Base-by-base conservation (phyloP, 495 filamentous ascomycete species). In the Penicillium cinerascens region DNA sequence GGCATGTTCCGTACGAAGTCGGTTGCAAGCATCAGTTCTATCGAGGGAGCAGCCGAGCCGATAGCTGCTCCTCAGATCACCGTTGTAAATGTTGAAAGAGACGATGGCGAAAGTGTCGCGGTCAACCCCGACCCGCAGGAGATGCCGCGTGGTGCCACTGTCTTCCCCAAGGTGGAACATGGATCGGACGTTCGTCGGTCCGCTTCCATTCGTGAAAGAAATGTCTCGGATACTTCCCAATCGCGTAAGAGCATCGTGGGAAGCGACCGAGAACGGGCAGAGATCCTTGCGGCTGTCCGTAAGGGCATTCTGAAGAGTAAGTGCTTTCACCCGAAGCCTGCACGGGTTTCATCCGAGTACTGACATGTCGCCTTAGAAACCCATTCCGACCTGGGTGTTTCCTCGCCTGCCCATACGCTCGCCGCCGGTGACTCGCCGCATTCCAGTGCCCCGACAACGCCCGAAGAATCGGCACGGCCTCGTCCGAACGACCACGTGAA, bases 1-100 rank as follows among this genome's bases (percentile, higher is more conserved):
- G 93, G 93, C 23, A 76, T 99, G 9, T 99, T 99, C 73, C 80
- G 93, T 54, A 93, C 93, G 0, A 97, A 96, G 71, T 96, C 93
- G 2, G 77, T 95, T 27, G 80, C 92, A 63, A 92, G 91, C 15
- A 82, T 85, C 11, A 81, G 85, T 18, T 77, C 82, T 7, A 82
- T 85, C 4, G 92, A 95, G 54, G 65, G 61, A 35, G 70, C 76
- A 2, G 71, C 78, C 20, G 69, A 88, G 61, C 82, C 82, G 16
- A 87, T 83, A 57, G 78, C 86, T 25, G 43, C 45, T 27, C 46
- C 89, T 85, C 40, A 91, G 54, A 86, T 99, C 44, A 93, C 93
- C 1, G 92, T 97, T 82, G 84, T 99, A 42, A 99, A 88, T 20
- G 89, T 92, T 23, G 93, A 99, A 72, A 93, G 92, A 6, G 93